phyloP scores from a whole-genome alignment of 331 rosid genomes.

The Stylosanthes scabra region DNA sequence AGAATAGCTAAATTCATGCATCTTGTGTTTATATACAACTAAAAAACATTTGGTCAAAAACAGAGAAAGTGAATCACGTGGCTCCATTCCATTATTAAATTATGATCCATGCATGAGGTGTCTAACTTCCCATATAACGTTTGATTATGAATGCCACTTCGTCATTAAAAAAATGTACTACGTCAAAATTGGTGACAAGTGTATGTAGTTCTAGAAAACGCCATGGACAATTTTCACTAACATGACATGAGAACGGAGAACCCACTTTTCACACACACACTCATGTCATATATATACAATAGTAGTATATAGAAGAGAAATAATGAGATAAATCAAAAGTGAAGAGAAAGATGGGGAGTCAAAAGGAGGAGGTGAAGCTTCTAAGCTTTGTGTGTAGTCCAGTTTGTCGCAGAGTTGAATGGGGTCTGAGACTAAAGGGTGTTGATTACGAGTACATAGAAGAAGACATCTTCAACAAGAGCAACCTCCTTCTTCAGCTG shows the following conservation, averaged over 20 bases:
- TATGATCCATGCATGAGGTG: neutral
- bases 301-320: neutral
- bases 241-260: too few species aligned
- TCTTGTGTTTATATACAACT: too few species aligned
- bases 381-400: conserved; percentile 39
- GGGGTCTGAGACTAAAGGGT: conserved; percentile 42
- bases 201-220: conserved; percentile 1
- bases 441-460: conserved; percentile 42
- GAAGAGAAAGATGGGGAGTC: conserved; percentile 12
- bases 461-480: conserved; percentile 46
- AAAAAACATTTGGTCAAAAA: too few species aligned
- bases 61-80: neutral
- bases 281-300: neutral
- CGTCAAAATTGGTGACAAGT: conserved; percentile 19
- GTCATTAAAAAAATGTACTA: neutral
- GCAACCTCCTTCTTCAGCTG: conserved; percentile 23
- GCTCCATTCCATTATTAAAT: neutral
- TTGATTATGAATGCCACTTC: too few species aligned
- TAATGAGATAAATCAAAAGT: neutral
- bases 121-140: too few species aligned
- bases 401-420: conserved; percentile 32
- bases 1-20: too few species aligned
- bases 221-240: neutral
- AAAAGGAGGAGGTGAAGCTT: conserved; percentile 45
- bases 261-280: too few species aligned